These are phyloP conservation scores for Echites panduratus DNA, from an alignment of 257 asterid species.

Conservation along the genomic window DNA sequence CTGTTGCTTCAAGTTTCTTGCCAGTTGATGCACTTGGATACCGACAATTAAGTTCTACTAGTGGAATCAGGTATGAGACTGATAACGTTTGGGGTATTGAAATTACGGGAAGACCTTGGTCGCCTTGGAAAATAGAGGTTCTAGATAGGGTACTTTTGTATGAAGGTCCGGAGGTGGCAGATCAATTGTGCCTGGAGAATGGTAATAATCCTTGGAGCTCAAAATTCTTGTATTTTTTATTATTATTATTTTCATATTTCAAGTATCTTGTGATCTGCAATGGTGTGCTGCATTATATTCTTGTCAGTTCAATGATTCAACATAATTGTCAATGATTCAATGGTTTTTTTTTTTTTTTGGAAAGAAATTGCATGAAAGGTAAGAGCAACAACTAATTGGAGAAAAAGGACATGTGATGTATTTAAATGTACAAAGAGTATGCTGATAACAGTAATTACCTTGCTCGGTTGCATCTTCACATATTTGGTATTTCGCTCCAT, in stretches of 20 bases:
- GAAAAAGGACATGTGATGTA: not conserved
- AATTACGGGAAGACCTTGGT: slow-evolving; percentile 37
- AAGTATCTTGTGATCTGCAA: not conserved
- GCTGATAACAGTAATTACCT: not conserved
- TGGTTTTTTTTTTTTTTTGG: not conserved
- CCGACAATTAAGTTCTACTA: slow-evolving; percentile 33
- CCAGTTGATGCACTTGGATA: slow-evolving; percentile 82
- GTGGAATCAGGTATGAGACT: slow-evolving; percentile 27
- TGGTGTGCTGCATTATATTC: not conserved
- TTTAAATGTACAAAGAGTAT: not conserved
- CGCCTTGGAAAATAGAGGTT: slow-evolving; percentile 87
- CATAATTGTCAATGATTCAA: no score
- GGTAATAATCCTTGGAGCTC: slow-evolving; percentile 40
- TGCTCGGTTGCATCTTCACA: not conserved
- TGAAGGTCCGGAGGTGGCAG: slow-evolving; percentile 87
- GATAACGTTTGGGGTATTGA: slow-evolving; percentile 38
- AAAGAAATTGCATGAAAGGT: not conserved
- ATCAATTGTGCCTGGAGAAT: slow-evolving; percentile 70
- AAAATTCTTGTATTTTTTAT: slow-evolving; percentile 12
- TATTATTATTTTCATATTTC: not conserved
- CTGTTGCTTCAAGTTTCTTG: slow-evolving; percentile 53
- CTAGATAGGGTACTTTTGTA: slow-evolving; percentile 75
- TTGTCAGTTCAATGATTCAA: not conserved
- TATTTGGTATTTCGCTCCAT: not conserved
- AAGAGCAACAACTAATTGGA: no score